Percentiles rank a stretch among this genome's conserved stretches.
Conservation (phyloP, 148 eudicot genomes). For the Linanthus parryae region DNA sequence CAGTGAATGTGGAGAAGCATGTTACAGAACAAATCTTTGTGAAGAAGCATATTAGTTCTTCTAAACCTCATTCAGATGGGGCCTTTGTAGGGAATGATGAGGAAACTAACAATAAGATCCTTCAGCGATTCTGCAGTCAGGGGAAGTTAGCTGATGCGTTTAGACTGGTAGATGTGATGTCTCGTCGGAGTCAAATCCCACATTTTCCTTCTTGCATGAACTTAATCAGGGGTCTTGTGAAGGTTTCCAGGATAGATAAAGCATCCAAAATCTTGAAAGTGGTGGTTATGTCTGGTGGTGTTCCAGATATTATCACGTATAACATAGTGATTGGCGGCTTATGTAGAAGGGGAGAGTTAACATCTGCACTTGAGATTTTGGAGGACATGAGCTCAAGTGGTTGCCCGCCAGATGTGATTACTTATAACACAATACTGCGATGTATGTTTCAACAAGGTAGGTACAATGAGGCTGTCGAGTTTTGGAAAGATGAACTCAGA, state of each 20-base stretch:
- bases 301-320: conserved; percentile 79
- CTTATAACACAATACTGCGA: conserved; percentile 66
- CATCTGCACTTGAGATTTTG: conserved; percentile 43
- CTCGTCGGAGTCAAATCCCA: conserved; percentile 78
- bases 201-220: conserved; percentile 64
- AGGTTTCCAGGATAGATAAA: conserved; percentile 32
- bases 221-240: conserved; percentile 66
- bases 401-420: conserved; percentile 70
- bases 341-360: conserved; percentile 54
- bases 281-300: conserved; percentile 87
- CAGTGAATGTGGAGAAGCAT: conserved; percentile 20
- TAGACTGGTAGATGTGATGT: conserved; percentile 61
- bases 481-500: conserved; percentile 76
- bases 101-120: conserved; percentile 55
- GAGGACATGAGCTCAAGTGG: conserved; percentile 78
- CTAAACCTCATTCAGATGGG: conserved; percentile 27
- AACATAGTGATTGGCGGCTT: conserved; percentile 78
- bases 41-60: conserved; percentile 18
- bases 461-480: conserved; percentile 47
- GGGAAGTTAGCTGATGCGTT: conserved; percentile 65
- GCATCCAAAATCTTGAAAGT: conserved; percentile 50
- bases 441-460: conserved; percentile 40
- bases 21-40: conserved; percentile 9
- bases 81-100: conserved; percentile 55
- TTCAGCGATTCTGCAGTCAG: conserved; percentile 40